phyloP scores from a whole-genome alignment of 331 rosid genomes.

The Arachis monticola region DNA sequence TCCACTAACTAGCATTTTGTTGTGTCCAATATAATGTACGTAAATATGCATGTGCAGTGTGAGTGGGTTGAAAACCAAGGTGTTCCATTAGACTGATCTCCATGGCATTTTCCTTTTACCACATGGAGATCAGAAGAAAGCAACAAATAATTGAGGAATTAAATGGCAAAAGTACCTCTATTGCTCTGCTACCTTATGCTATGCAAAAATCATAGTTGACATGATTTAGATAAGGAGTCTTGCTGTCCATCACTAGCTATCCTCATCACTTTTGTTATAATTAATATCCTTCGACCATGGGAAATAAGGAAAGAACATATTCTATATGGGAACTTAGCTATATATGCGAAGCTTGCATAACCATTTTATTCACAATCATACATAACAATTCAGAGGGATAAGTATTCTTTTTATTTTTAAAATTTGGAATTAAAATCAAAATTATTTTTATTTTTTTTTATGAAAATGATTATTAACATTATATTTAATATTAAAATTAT shows the following conservation, averaged over 20 bases:
- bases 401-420: no score
- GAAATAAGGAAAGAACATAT: conserved; percentile 22
- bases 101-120: not conserved
- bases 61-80: not conserved
- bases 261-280: conserved; percentile 3
- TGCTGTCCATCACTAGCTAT: not conserved
- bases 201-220: not conserved
- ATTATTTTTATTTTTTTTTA: no score
- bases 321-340: conserved; percentile 11
- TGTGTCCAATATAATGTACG: not conserved
- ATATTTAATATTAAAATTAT: no score
- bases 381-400: not conserved
- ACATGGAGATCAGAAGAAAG: not conserved
- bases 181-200: not conserved
- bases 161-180: not conserved
- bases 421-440: no score
- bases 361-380: not conserved
- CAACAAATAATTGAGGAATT: conserved; percentile 2
- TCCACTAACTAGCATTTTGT: not conserved
- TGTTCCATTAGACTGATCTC: not conserved
- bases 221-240: conserved; percentile 18
- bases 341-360: not conserved
- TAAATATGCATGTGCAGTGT: not conserved
- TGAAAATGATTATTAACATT: no score
- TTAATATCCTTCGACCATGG: not conserved